Percentiles rank a stretch among this genome's conserved stretches.
Evolutionary conservation across 768 basidiomycete genomes (phyloP).

Genomic region (Suillus occidentalis): DNA sequence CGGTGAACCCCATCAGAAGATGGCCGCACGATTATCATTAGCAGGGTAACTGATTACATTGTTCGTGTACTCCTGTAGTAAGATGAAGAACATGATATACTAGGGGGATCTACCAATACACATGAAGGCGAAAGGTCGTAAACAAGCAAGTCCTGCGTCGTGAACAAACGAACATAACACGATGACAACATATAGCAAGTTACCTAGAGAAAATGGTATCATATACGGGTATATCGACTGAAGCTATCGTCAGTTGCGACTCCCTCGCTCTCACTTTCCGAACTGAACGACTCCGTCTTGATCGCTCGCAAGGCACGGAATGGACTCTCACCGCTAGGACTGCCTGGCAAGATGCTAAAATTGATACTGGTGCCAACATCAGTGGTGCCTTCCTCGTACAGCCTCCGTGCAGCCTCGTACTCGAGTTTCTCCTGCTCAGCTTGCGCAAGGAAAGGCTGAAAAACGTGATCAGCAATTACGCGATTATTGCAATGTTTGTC

Average conservation of each 20-base stretch:
- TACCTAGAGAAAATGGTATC: conserved; percentile 18
- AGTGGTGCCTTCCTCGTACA: conserved; percentile 83
- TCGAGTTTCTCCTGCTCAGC: conserved; percentile 95
- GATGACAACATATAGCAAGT: conserved; percentile 31
- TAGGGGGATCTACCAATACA: conserved; percentile 43
- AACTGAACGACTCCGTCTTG: conserved; percentile 60
- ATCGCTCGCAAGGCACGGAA: conserved; percentile 45
- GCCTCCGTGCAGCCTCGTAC: conserved; percentile 80
- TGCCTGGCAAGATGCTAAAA: conserved; percentile 76
- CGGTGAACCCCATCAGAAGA: conserved; percentile 84
- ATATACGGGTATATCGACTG: conserved; percentile 38
- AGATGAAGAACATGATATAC: conserved; percentile 31
- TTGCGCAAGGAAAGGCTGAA: conserved; percentile 86
- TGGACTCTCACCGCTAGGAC: conserved; percentile 46
- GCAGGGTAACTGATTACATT: conserved; percentile 28
- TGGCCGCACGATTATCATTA: conserved; percentile 59
- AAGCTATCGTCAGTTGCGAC: conserved; percentile 49
- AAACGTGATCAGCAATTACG: conserved; percentile 17
- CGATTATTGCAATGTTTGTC: conserved; percentile 19
- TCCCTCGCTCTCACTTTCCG: conserved; percentile 71
- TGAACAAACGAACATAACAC: conserved; percentile 28
- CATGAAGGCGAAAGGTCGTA: conserved; percentile 27
- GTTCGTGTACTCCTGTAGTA: conserved; percentile 22
- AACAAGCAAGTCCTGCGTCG: conserved; percentile 29
- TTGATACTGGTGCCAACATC: conserved; percentile 74